phyloP scores from a whole-genome alignment of 192 early-diverging fungal species.

The Cetraspora pellucida region DNA sequence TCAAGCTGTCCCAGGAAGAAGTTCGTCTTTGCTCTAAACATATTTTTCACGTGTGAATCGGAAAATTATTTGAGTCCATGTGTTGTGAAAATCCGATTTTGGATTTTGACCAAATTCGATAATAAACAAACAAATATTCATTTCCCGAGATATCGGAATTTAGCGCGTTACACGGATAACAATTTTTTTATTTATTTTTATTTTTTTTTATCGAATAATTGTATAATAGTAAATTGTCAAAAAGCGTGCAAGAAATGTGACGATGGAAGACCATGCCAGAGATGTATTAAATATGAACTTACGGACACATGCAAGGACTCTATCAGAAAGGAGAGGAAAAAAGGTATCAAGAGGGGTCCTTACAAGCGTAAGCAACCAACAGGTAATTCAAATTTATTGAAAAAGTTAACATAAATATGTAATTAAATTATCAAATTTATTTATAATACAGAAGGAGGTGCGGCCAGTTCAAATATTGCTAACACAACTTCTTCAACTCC shows the following conservation, averaged over 20 bases:
- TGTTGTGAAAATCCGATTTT: neutral
- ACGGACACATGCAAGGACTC: constrained; percentile 74
- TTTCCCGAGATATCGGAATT: neutral
- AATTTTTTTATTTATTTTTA: neutral
- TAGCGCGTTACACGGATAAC: neutral
- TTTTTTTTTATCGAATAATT: neutral
- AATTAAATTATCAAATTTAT: neutral
- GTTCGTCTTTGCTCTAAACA: no score
- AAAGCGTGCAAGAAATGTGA: constrained; percentile 93
- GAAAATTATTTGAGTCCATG: no score
- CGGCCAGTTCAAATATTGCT: no score
- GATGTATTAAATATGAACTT: constrained; percentile 77
- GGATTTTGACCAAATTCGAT: neutral
- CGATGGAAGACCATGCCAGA: constrained; percentile 77
- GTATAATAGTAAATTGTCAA: constrained; percentile 72
- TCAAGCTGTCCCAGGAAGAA: no score
- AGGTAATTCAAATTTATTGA: neutral
- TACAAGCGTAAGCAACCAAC: constrained; percentile 63
- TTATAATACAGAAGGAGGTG: no score
- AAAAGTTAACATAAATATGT: neutral
- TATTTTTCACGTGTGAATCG: no score
- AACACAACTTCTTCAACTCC: no score
- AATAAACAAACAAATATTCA: constrained; percentile 8
- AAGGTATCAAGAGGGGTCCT: constrained; percentile 83
- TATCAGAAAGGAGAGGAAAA: constrained; percentile 77